Conservation (phyloP, 176 grass and related monocot species). For the Olyra latifolia region DNA sequence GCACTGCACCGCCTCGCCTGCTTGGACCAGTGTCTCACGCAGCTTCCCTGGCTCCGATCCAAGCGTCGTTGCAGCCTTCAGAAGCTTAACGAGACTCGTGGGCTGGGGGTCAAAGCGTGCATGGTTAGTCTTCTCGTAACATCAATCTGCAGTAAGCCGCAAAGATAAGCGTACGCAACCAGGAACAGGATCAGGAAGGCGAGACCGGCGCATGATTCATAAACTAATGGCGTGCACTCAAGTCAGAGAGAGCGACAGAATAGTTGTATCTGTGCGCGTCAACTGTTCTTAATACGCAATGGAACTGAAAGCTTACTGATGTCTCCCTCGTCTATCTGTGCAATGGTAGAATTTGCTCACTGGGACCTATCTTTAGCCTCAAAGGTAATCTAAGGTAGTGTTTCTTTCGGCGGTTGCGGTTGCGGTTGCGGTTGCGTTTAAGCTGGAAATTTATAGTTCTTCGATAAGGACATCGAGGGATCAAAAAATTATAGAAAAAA, state of each 20-base stretch:
- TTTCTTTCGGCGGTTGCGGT: too few species aligned
- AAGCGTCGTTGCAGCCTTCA: too few species aligned
- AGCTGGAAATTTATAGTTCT: too few species aligned
- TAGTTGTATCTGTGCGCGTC: background rate
- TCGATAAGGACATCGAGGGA: too few species aligned
- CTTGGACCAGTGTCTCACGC: background rate
- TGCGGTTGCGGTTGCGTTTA: too few species aligned
- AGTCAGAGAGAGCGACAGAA: background rate
- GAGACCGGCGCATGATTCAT: background rate
- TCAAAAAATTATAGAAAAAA: too few species aligned
- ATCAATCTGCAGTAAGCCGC: background rate
- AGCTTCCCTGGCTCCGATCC: too few species aligned
- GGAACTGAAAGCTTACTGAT: background rate
- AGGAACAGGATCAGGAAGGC: background rate
- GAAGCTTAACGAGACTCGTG: background rate
- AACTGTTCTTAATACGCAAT: background rate
- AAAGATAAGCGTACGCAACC: slow-evolving; percentile 9
- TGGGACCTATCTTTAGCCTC: too few species aligned
- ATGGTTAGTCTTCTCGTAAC: background rate
- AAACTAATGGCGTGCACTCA: slow-evolving; percentile 19
- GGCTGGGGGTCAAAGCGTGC: background rate
- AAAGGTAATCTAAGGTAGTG: too few species aligned
- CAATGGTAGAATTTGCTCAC: too few species aligned
- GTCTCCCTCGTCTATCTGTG: background rate
- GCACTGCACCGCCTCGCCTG: too few species aligned